Evolutionary conservation across 2,329 filamentous ascomycete species (phyloP).

Genomic region (Simplicillium sp.): DNA sequence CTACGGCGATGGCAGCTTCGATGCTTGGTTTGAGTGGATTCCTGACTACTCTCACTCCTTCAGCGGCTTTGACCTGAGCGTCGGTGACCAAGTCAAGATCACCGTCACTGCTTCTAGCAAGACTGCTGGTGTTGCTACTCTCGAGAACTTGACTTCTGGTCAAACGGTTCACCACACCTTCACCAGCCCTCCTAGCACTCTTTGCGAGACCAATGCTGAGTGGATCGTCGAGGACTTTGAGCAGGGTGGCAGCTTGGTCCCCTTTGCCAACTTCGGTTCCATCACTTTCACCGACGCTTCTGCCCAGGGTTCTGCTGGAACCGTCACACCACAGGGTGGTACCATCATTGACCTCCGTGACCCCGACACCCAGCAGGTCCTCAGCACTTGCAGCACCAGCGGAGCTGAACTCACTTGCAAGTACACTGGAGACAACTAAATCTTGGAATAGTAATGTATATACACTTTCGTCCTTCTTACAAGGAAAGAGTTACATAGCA

Average conservation of each 20-base stretch:
- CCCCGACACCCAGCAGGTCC: no score
- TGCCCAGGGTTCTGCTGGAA: slow-evolving; percentile 13
- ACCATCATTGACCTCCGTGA: background rate
- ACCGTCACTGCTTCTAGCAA: slow-evolving; percentile 13
- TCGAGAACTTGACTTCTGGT: slow-evolving; percentile 25
- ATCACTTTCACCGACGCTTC: slow-evolving; percentile 15
- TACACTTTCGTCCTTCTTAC: no score
- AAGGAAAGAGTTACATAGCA: no score
- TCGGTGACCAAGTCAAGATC: slow-evolving; percentile 22
- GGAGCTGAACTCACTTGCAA: no score
- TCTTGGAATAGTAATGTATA: no score
- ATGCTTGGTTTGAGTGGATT: slow-evolving; percentile 38
- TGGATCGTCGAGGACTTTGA: slow-evolving; percentile 50
- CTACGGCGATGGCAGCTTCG: slow-evolving; percentile 22
- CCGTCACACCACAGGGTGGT: background rate
- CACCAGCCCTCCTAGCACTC: slow-evolving; percentile 26
- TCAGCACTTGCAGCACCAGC: no score
- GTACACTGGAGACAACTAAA: no score
- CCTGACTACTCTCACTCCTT: slow-evolving; percentile 31
- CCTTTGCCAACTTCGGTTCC: slow-evolving; percentile 19
- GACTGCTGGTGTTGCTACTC: slow-evolving; percentile 7
- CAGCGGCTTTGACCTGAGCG: slow-evolving; percentile 13
- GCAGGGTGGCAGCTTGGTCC: slow-evolving; percentile 13
- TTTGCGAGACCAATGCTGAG: slow-evolving; percentile 49
- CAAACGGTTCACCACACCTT: slow-evolving; percentile 42